Conservation (phyloP, 305 asterid species). For the Fraxinus dipetala region DNA sequence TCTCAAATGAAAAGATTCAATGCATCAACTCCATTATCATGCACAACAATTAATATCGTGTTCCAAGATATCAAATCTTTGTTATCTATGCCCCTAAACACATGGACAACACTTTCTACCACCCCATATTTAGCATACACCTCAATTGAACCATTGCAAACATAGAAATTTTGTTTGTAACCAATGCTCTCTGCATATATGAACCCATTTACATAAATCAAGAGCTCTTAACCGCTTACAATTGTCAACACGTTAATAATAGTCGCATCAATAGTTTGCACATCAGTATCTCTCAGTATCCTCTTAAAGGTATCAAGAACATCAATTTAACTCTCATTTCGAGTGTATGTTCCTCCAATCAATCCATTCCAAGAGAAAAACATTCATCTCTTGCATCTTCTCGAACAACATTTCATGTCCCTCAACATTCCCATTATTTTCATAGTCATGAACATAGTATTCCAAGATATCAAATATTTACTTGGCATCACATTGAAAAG, state of each 20-base stretch:
- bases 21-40: slow-evolving; percentile 66
- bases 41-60: slow-evolving; percentile 71
- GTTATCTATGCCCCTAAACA: slow-evolving; percentile 47
- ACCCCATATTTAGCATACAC: neutral
- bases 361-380: slow-evolving; percentile 82
- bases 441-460: neutral
- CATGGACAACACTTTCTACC: slow-evolving; percentile 43
- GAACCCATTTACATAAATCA: slow-evolving; percentile 69
- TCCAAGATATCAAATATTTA: too few relatives aligned
- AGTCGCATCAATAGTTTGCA: slow-evolving; percentile 67
- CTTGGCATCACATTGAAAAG: slow-evolving; percentile 52
- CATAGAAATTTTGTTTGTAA: too few relatives aligned
- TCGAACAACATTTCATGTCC: slow-evolving; percentile 54
- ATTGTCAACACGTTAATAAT: slow-evolving; percentile 60
- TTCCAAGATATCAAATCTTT: slow-evolving; percentile 43
- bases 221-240: slow-evolving; percentile 67
- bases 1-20: slow-evolving; percentile 44
- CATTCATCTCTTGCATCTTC: slow-evolving; percentile 51
- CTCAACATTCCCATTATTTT: slow-evolving; percentile 57
- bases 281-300: slow-evolving; percentile 52
- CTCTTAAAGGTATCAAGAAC: slow-evolving; percentile 53
- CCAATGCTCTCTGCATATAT: slow-evolving; percentile 50
- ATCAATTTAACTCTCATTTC: slow-evolving; percentile 35
- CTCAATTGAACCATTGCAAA: too few relatives aligned
- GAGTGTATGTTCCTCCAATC: slow-evolving; percentile 63